Conservation (phyloP, 139 green algal genomes). For the Coelastrella sp. region DNA sequence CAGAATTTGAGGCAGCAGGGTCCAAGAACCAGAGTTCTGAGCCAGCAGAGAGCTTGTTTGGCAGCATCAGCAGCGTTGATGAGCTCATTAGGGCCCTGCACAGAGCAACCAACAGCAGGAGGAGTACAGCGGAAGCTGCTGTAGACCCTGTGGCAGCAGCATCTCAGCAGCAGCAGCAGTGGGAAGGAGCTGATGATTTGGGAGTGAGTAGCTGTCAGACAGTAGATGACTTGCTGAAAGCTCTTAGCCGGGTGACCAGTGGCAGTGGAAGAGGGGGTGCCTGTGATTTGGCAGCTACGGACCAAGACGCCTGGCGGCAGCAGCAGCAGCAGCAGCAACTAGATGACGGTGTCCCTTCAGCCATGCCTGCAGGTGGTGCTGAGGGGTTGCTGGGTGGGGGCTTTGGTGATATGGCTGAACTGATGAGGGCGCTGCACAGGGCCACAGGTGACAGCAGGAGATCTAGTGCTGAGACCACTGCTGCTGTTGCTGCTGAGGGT, state of each 20-base stretch:
- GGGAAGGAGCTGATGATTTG: background rate
- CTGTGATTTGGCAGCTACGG: background rate
- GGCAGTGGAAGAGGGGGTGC: background rate
- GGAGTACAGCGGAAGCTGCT: constrained; percentile 3
- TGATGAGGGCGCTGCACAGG: background rate
- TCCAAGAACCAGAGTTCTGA: background rate
- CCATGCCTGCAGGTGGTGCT: background rate
- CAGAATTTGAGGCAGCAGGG: background rate
- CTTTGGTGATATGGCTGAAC: background rate
- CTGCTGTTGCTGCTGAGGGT: background rate
- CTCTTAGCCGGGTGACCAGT: background rate
- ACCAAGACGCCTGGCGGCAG: background rate
- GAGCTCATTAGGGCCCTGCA: constrained; percentile 12
- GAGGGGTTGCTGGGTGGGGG: background rate
- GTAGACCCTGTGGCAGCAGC: background rate
- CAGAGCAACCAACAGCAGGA: constrained; percentile 16
- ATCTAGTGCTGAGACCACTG: background rate
- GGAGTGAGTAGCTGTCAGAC: background rate
- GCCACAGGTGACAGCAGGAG: constrained; percentile 3
- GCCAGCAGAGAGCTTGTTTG: background rate
- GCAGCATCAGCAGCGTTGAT: constrained; percentile 8
- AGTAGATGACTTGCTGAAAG: background rate
- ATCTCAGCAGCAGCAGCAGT: constrained; percentile 14
- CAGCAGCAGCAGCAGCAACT: background rate
- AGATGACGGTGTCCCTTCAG: background rate